Conservation (phyloP, 1,284 basidiomycete species). For the Rhodotorula mucilaginosa region DNA sequence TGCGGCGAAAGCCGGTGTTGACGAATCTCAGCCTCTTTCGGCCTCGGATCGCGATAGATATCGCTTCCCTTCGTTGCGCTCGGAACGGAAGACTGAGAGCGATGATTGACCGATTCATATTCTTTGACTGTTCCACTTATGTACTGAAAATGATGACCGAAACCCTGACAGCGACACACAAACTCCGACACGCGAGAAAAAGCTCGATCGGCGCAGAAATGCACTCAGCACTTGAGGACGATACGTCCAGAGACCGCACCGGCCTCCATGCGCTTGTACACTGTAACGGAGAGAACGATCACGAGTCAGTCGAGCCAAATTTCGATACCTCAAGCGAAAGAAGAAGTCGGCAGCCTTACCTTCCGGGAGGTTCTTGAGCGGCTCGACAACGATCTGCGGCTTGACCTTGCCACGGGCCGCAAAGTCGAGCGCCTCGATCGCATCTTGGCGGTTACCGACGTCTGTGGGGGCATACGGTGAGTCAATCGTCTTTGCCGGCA, state of each 20-base stretch:
- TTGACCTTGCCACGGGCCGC: conserved; percentile 45
- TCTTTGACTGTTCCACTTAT: too few species aligned
- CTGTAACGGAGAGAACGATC: conserved; percentile 38
- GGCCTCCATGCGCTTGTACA: conserved; percentile 60
- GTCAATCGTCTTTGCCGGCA: background rate
- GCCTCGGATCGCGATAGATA: too few species aligned
- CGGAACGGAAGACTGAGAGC: too few species aligned
- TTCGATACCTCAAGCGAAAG: conserved; percentile 57
- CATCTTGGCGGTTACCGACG: conserved; percentile 44
- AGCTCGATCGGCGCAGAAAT: background rate
- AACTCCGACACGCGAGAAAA: too few species aligned
- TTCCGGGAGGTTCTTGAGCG: conserved; percentile 16
- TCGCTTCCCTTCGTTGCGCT: too few species aligned
- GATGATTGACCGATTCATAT: too few species aligned
- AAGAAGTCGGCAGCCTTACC: conserved; percentile 2
- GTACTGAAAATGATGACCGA: too few species aligned
- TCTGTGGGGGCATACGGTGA: conserved; percentile 32
- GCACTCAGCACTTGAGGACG: conserved; percentile 53
- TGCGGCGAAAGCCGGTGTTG: too few species aligned
- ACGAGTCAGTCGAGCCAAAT: background rate
- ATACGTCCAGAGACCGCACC: conserved; percentile 63
- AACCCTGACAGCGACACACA: too few species aligned
- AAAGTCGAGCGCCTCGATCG: conserved; percentile 49
- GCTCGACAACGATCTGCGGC: conserved; percentile 53
- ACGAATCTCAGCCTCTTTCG: too few species aligned